Evolutionary conservation across 2,329 filamentous ascomycete species (phyloP), one percentile per base, ranked within the genome.

Genomic region (Cordyceps farinosa): DNA sequence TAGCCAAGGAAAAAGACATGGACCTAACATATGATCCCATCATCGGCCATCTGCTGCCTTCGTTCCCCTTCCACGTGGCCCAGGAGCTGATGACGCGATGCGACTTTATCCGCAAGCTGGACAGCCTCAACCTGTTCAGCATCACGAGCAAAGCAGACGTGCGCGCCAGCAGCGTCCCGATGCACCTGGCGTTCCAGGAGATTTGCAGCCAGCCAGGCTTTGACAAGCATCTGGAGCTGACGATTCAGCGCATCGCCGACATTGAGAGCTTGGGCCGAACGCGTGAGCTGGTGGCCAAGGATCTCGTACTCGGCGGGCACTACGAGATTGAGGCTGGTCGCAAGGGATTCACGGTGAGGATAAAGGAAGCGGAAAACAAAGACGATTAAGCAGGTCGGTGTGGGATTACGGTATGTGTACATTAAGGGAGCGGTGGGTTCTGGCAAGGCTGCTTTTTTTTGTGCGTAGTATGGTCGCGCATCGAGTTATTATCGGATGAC

Each of bases 181-280:
- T 99, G 95, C 92, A 96, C 76, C 87, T 87, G 55, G 95, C 95
- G 0, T 96, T 99, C 76, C 84, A 87, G 63, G 87, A 93, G 70
- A 93, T 99, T 13, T 97, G 92, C 72, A 75, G 79, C 3, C 77
- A 89, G 69, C 83, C 86, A 4, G 90, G 90, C 6, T 99, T 99
- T 74, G 87, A 92, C 30, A 81, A 93, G 67, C 89, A 92, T 73
- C 79, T 99, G 17, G 87, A 96, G 65, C 87, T 84, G 3, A 98
- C 95, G 0, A 79, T 97, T 30, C 84, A 94, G 64, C 85, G 95
- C 29, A 99, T 99, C 68, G 78, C 83, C n/a, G 93, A 90, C 67
- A 99, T 99, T 72, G 95, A 99, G 80, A 93, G 89, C 70, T 81
- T 99, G 66, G 94, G 93, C 42, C 83, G 95, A 66, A 99, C 95